A percentile compares a stretch with the other conserved stretches of the same genome.
Evolutionary conservation across 73 alveolate genomes (phyloP).

Genomic region (Paramecium bursaria): DNA sequence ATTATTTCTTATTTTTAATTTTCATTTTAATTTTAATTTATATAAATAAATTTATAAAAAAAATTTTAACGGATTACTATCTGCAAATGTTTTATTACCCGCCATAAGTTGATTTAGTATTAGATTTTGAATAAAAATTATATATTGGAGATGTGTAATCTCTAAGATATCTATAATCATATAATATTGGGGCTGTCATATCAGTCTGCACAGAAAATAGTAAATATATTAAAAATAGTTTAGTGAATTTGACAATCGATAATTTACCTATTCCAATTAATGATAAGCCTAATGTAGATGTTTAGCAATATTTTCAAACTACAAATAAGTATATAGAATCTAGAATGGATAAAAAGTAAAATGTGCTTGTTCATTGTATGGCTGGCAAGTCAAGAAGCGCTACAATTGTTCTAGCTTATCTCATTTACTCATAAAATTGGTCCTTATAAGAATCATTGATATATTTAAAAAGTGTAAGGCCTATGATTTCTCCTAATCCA

Average conservation of each 20-base stretch:
- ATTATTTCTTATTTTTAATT: too few species aligned
- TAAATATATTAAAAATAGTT: neutral
- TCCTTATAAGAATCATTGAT: constrained; percentile 22
- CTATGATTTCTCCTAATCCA: constrained; percentile 26
- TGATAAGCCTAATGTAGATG: constrained; percentile 18
- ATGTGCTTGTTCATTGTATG: constrained; percentile 77
- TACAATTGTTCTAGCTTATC: constrained; percentile 80
- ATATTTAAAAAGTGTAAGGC: constrained; percentile 46
- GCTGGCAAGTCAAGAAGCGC: constrained; percentile 83
- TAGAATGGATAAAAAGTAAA: constrained; percentile 21
- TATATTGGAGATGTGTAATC: constrained; percentile 43
- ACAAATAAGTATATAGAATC: constrained; percentile 33
- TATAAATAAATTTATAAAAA: too few species aligned
- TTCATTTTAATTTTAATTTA: too few species aligned
- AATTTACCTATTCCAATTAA: constrained; percentile 8
- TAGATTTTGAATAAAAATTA: constrained; percentile 43
- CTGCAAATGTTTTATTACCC: too few species aligned
- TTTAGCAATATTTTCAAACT: neutral
- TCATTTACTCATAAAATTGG: constrained; percentile 67
- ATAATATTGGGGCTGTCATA: constrained; percentile 30
- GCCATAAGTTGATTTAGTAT: constrained; percentile 36
- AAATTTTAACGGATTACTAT: too few species aligned
- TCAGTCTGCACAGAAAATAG: constrained; percentile 33
- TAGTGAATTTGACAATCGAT: constrained; percentile 1
- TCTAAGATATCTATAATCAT: neutral